Conservation (phyloP, 2,329 filamentous ascomycete species). For the Dactylonectria macrodidyma region DNA sequence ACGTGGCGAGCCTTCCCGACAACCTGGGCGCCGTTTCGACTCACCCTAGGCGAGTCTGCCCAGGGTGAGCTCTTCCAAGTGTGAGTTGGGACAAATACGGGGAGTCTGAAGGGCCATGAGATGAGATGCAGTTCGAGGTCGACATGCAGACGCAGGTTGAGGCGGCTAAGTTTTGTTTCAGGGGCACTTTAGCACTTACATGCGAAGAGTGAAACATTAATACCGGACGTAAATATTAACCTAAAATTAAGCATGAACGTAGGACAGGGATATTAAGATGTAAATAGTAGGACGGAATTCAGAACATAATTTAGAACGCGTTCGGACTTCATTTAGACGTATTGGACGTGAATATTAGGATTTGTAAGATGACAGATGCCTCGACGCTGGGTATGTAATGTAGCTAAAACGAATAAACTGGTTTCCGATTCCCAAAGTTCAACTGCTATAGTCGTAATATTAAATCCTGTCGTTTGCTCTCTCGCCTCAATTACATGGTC, state of each 20-base stretch:
- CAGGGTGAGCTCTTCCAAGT: conserved; percentile 11
- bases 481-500: background rate
- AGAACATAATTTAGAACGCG: too few relatives aligned
- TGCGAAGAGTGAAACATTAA: background rate
- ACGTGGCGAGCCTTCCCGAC: conserved; percentile 10
- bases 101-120: conserved; percentile 11
- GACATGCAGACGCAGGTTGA: conserved; percentile 13
- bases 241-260: too few relatives aligned
- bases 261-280: too few relatives aligned
- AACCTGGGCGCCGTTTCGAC: conserved; percentile 11
- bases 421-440: background rate
- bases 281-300: too few relatives aligned
- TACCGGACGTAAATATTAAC: too few relatives aligned
- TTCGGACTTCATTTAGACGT: too few relatives aligned
- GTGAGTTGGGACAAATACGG: conserved; percentile 18
- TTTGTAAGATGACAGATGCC: background rate
- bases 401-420: background rate
- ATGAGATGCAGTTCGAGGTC: conserved; percentile 13
- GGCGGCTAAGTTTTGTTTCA: conserved; percentile 12
- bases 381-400: background rate
- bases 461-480: background rate
- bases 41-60: conserved; percentile 7
- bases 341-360: conserved; percentile 11
- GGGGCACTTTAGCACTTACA: conserved; percentile 13
- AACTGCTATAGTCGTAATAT: background rate